Evolutionary conservation across 2,329 filamentous ascomycete genomes (phyloP).

Genomic region (Trichoderma lentiforme): DNA sequence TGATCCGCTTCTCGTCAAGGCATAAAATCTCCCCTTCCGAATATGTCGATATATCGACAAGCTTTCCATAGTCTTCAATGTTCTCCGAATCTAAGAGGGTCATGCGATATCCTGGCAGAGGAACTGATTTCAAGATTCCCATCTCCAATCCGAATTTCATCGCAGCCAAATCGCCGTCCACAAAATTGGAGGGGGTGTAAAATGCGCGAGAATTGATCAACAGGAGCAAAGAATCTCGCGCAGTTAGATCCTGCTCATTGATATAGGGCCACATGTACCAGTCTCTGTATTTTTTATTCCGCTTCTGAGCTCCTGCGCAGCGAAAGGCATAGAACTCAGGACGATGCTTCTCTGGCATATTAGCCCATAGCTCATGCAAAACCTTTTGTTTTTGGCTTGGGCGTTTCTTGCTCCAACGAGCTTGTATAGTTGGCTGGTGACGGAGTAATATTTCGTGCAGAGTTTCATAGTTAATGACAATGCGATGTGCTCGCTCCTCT

Average conservation of each 20-base stretch:
- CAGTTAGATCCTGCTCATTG: slow-evolving; percentile 54
- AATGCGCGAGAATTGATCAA: slow-evolving; percentile 52
- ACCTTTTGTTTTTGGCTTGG: slow-evolving; percentile 41
- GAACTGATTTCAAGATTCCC: slow-evolving; percentile 24
- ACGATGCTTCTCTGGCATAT: slow-evolving; percentile 47
- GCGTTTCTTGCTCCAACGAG: slow-evolving; percentile 54
- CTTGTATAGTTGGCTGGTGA: slow-evolving; percentile 50
- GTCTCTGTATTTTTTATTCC: slow-evolving; percentile 27
- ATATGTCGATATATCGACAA: slow-evolving; percentile 34
- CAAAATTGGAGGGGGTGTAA: slow-evolving; percentile 46
- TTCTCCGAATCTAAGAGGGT: slow-evolving; percentile 30
- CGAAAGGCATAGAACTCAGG: slow-evolving; percentile 46
- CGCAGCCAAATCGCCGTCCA: slow-evolving; percentile 39
- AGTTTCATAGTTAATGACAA: slow-evolving; percentile 35
- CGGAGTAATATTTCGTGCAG: slow-evolving; percentile 45
- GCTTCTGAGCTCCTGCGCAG: slow-evolving; percentile 18
- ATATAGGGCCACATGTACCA: slow-evolving; percentile 51
- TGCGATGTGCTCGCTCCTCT: slow-evolving; percentile 19
- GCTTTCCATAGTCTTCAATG: slow-evolving; percentile 34
- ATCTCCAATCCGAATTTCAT: slow-evolving; percentile 31
- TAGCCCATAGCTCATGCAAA: slow-evolving; percentile 47
- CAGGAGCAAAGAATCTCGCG: slow-evolving; percentile 43
- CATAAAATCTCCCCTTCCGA: slow-evolving; percentile 38
- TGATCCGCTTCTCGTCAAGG: slow-evolving; percentile 33
- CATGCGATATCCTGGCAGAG: slow-evolving; percentile 35